A percentile compares a stretch with the other conserved stretches of the same genome.
These are phyloP conservation scores for Cladophialophora immunda DNA, from an alignment of 2,329 filamentous ascomycete genomes.

Conservation along the genomic window DNA sequence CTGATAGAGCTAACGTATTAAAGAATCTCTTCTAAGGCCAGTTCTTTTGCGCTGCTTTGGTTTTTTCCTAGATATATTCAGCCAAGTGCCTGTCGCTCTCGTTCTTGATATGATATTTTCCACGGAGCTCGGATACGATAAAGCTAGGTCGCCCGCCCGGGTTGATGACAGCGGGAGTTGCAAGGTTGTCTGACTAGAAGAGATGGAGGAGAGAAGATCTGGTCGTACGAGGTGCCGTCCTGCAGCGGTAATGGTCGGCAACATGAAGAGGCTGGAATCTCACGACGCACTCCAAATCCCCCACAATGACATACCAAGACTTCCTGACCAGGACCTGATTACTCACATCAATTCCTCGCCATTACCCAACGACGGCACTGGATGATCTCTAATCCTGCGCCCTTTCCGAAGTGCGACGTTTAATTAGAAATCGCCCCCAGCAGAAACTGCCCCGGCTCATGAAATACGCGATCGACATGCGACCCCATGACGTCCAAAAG, in stretches of 20 bases:
- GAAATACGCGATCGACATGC: not conserved
- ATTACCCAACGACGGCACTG: too few species aligned
- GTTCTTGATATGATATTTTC: not conserved
- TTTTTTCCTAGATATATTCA: not conserved
- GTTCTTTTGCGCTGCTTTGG: not conserved
- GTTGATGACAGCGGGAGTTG: not conserved
- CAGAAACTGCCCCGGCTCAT: not conserved
- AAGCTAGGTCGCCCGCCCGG: not conserved
- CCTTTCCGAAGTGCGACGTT: not conserved
- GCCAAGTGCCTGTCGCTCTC: not conserved
- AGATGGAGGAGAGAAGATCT: not conserved
- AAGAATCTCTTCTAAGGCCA: not conserved
- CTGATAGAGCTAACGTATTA: not conserved
- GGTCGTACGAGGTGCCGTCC: not conserved
- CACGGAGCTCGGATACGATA: not conserved
- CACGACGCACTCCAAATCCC: not conserved
- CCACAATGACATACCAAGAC: not conserved
- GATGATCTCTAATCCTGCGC: not conserved
- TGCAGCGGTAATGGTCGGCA: not conserved
- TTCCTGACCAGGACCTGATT: constrained; percentile 15
- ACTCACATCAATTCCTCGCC: constrained; percentile 12
- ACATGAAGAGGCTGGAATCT: not conserved
- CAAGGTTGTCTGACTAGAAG: not conserved
- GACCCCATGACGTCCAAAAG: not conserved
- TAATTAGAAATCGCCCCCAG: constrained; percentile 1